Conservation (phyloP, 257 asterid species). For the Forsythia suspensa region DNA sequence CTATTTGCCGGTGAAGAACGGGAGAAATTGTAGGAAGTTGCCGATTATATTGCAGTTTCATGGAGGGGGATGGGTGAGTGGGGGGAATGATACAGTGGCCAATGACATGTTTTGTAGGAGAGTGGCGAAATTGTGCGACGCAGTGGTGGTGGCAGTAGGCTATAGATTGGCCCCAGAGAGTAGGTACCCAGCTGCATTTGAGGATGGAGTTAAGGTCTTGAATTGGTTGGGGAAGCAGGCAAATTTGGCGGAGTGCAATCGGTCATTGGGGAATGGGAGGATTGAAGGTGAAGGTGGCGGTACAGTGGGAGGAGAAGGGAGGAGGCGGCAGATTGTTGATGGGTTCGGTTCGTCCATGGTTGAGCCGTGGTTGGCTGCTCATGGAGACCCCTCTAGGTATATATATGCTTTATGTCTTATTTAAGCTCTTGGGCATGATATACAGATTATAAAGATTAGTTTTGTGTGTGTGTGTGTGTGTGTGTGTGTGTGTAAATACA, state of each 20-base stretch:
- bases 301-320: constrained; percentile 36
- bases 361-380: constrained; percentile 96
- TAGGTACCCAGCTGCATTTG: constrained; percentile 81
- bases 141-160: constrained; percentile 83
- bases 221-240: constrained; percentile 84
- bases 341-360: constrained; percentile 66
- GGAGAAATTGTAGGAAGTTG: constrained; percentile 55
- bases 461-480: background rate
- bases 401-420: constrained; percentile 20
- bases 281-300: constrained; percentile 23
- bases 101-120: constrained; percentile 78
- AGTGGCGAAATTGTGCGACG: constrained; percentile 70
- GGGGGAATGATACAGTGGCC: constrained; percentile 66
- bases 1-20: constrained; percentile 53
- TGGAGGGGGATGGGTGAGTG: constrained; percentile 85
- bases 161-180: constrained; percentile 90
- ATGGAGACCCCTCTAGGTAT: constrained; percentile 82
- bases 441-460: background rate
- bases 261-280: constrained; percentile 41
- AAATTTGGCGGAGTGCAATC: constrained; percentile 64
- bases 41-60: constrained; percentile 87
- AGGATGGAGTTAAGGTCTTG: constrained; percentile 74
- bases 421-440: background rate
- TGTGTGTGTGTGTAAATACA: no score
- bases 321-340: constrained; percentile 72